Evolutionary conservation across 805 yeast species (phyloP).

Genomic region (Nakazawaea ernobii): DNA sequence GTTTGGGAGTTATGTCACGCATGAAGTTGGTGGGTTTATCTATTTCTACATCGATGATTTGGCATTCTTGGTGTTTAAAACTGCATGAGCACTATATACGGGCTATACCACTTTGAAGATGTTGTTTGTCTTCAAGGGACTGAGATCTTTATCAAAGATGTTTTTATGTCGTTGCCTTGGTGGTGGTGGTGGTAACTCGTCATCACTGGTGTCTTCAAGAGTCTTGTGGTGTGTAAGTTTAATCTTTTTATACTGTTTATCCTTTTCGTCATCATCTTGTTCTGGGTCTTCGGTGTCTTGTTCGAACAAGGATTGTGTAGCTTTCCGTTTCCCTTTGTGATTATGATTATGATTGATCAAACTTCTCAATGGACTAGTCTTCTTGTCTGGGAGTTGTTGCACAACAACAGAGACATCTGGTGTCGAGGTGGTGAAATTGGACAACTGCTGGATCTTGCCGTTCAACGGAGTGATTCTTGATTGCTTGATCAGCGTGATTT

Average conservation of each 20-base stretch:
- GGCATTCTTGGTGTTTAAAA: slow-evolving; percentile 67
- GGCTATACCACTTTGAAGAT: slow-evolving; percentile 14
- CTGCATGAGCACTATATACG: slow-evolving; percentile 36
- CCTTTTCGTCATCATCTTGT: too few relatives aligned
- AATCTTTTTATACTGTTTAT: too few relatives aligned
- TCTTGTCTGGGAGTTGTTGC: too few relatives aligned
- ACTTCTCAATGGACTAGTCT: too few relatives aligned
- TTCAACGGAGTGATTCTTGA: slow-evolving; percentile 8
- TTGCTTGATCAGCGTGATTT: slow-evolving; percentile 9
- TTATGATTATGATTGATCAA: too few relatives aligned
- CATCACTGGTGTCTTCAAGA: too few relatives aligned
- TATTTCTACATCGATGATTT: slow-evolving; percentile 66
- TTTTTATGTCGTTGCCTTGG: background rate
- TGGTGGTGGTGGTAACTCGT: too few relatives aligned
- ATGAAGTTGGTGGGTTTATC: slow-evolving; percentile 63
- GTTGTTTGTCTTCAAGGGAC: slow-evolving; percentile 19
- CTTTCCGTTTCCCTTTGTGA: too few relatives aligned
- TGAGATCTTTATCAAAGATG: slow-evolving; percentile 9
- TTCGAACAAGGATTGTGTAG: too few relatives aligned
- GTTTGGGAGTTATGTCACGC: slow-evolving; percentile 76
- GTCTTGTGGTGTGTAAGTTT: too few relatives aligned
- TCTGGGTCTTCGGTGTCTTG: too few relatives aligned
- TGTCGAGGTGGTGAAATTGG: slow-evolving; percentile 11
- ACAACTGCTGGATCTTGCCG: slow-evolving; percentile 1
- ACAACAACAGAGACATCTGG: slow-evolving; percentile 1